A percentile compares a stretch with the other conserved stretches of the same genome.
Evolutionary conservation across 2,329 filamentous ascomycete species (phyloP).

Genomic region (Aspergillus costaricaensis): DNA sequence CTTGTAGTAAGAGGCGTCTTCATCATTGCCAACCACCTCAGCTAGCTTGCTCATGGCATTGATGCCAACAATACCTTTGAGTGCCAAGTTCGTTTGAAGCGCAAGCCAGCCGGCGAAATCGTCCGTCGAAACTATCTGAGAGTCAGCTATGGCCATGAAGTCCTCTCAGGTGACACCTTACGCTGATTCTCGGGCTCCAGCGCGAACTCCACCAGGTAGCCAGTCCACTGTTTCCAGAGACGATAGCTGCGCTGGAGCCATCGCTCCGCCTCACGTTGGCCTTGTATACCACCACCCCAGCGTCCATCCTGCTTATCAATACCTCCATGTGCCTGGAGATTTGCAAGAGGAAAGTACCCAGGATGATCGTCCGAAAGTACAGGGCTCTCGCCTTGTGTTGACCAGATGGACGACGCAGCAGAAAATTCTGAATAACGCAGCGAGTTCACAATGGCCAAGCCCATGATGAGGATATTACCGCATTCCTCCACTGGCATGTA

Average conservation of each 20-base stretch:
- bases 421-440: slow-evolving; percentile 63
- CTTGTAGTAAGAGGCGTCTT: slow-evolving; percentile 61
- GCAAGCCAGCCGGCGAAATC: slow-evolving; percentile 79
- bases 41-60: slow-evolving; percentile 75
- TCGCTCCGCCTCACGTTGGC: slow-evolving; percentile 59
- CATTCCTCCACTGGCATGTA: slow-evolving; percentile 63
- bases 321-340: slow-evolving; percentile 52
- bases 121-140: slow-evolving; percentile 67
- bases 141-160: slow-evolving; percentile 20
- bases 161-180: slow-evolving; percentile 27
- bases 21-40: slow-evolving; percentile 58
- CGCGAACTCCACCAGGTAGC: slow-evolving; percentile 73
- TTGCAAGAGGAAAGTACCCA: slow-evolving; percentile 51
- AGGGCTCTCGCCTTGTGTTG: slow-evolving; percentile 41
- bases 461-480: slow-evolving; percentile 79
- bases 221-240: slow-evolving; percentile 76
- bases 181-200: slow-evolving; percentile 73
- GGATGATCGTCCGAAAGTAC: slow-evolving; percentile 25
- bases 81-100: slow-evolving; percentile 77
- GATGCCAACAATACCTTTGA: slow-evolving; percentile 83
- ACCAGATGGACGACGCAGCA: slow-evolving; percentile 61
- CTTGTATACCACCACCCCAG: slow-evolving; percentile 59
- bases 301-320: slow-evolving; percentile 62
- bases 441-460: slow-evolving; percentile 73
- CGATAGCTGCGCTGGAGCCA: slow-evolving; percentile 71